Evolutionary conservation across 1,139 yeast species (phyloP).

Genomic region (Geotrichum cucujoidarum): DNA sequence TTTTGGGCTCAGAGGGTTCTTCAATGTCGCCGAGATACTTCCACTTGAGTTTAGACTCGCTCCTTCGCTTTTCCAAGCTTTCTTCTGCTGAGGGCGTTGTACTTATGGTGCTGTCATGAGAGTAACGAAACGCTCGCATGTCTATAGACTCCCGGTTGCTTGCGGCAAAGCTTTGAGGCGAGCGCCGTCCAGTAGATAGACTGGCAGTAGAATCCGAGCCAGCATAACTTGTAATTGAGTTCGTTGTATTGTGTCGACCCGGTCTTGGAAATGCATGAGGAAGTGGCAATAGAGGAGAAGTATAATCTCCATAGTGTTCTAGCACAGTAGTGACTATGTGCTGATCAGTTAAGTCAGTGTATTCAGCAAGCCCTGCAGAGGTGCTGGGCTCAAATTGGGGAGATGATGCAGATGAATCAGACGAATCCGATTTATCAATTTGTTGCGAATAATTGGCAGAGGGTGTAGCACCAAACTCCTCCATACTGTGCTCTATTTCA

Average conservation of each 20-base stretch:
- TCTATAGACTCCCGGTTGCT: conserved; percentile 12
- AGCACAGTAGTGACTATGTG: conserved; percentile 1
- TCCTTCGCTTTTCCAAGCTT: background rate
- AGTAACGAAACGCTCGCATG: background rate
- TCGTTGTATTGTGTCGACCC: background rate
- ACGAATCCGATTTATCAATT: too few relatives aligned
- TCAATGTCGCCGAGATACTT: conserved; percentile 2
- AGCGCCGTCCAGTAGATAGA: conserved; percentile 13
- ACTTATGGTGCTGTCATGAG: background rate
- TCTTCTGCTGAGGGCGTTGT: background rate
- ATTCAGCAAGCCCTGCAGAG: background rate
- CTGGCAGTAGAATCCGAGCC: conserved; percentile 16
- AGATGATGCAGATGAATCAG: too few relatives aligned
- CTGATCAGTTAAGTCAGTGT: background rate
- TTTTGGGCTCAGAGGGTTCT: background rate
- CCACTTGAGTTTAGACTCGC: background rate
- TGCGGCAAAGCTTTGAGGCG: conserved; percentile 13
- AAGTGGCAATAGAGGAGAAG: background rate
- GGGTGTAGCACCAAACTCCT: background rate
- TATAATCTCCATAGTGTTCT: background rate
- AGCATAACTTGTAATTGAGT: conserved; percentile 4
- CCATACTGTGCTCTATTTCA: too few relatives aligned
- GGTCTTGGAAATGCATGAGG: background rate
- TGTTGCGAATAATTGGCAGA: background rate
- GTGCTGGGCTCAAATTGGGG: background rate